phyloP scores from a whole-genome alignment of 2,329 filamentous ascomycete genomes.

The Aspergillus costaricaensis region DNA sequence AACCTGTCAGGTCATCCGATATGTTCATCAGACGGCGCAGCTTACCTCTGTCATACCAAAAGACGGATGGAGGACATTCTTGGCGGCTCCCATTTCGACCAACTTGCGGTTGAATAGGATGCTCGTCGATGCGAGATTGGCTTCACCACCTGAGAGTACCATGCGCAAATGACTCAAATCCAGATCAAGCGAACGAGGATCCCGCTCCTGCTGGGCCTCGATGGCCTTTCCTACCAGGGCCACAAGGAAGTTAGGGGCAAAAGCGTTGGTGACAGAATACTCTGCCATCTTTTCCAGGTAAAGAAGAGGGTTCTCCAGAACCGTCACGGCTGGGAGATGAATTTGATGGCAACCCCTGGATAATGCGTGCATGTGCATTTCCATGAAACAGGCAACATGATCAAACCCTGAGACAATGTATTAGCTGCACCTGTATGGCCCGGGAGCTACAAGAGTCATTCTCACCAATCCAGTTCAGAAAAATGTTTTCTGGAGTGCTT shows the following conservation, averaged over 20 bases:
- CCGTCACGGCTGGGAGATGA: conserved; percentile 21
- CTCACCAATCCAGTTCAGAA: conserved; percentile 53
- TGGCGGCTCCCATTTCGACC: conserved; percentile 36
- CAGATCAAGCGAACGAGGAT: conserved; percentile 44
- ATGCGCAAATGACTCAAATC: conserved; percentile 25
- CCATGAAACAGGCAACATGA: conserved; percentile 55
- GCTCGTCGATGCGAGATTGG: conserved; percentile 36
- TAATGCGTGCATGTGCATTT: conserved; percentile 56
- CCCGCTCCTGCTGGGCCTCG: conserved; percentile 42
- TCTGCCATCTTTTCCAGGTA: conserved; percentile 47
- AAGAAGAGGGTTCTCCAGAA: conserved; percentile 33
- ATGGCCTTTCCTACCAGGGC: conserved; percentile 14
- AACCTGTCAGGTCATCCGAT: too few species aligned
- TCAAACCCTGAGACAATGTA: conserved; percentile 40
- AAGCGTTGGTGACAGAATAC: conserved; percentile 34
- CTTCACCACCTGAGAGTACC: conserved; percentile 44
- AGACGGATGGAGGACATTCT: conserved; percentile 40
- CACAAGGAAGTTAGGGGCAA: conserved; percentile 32
- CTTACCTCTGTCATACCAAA: conserved; percentile 45
- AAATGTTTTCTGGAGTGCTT: conserved; percentile 33
- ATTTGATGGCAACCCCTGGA: conserved; percentile 22
- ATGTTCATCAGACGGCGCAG: not conserved
- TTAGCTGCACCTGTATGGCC: not conserved
- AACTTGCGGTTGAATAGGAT: conserved; percentile 38
- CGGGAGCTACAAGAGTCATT: not conserved